These are phyloP conservation scores for Raphanus hybrid DNA, from an alignment of 441 rosid species.

Conservation along the genomic window DNA sequence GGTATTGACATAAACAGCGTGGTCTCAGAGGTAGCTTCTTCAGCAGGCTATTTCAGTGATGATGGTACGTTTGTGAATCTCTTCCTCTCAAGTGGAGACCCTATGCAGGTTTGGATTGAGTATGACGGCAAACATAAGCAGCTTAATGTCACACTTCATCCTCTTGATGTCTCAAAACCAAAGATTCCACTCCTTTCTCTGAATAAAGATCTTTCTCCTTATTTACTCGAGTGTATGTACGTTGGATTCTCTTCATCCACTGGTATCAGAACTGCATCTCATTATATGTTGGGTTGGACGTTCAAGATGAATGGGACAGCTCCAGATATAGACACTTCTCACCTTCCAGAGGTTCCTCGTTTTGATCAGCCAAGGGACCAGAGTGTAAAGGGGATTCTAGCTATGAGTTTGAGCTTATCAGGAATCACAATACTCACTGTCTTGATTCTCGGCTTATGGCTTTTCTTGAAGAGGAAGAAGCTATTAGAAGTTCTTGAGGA, in stretches of 20 bases:
- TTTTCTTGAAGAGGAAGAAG: conserved; percentile 31
- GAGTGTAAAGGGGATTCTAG: not conserved
- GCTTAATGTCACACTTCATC: conserved; percentile 41
- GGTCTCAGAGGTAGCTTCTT: conserved; percentile 34
- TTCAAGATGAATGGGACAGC: conserved; percentile 41
- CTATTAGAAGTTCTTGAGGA: conserved; percentile 41
- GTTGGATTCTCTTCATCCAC: conserved; percentile 48
- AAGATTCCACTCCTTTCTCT: conserved; percentile 37
- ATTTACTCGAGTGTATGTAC: conserved; percentile 44
- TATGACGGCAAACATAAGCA: conserved; percentile 30
- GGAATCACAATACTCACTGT: conserved; percentile 11
- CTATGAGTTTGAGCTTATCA: not conserved
- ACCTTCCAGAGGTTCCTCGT: conserved; percentile 37
- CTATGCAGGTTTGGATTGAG: conserved; percentile 45
- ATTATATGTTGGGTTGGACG: conserved; percentile 47
- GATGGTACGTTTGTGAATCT: conserved; percentile 13
- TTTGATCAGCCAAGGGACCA: not conserved
- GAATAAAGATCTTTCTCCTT: conserved; percentile 37
- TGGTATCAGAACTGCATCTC: conserved; percentile 13
- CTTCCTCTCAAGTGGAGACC: conserved; percentile 37
- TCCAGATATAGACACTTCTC: conserved; percentile 12
- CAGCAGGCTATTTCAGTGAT: conserved; percentile 43
- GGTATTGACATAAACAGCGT: conserved; percentile 47
- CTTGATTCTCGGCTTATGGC: not conserved
- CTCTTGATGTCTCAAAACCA: conserved; percentile 36